A percentile compares a stretch with the other conserved stretches of the same genome.
Evolutionary conservation across 1,284 basidiomycete genomes (phyloP).

Genomic region (Irpex rosettiformis): DNA sequence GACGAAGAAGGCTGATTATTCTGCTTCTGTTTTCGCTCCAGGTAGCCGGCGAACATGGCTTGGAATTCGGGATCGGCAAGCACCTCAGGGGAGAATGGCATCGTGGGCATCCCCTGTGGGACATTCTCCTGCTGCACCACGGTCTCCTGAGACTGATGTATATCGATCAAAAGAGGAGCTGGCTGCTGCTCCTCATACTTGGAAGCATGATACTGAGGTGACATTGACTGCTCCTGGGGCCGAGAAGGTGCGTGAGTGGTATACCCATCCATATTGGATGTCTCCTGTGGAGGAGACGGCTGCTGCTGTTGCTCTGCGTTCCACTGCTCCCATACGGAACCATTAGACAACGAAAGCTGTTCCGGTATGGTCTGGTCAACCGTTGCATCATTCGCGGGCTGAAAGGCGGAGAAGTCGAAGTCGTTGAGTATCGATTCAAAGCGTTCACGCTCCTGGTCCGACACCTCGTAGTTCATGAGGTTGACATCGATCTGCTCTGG

Average conservation of each 20-base stretch:
- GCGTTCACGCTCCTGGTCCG: neutral
- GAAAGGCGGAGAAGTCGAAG: neutral
- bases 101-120: neutral
- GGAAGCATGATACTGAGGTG: neutral
- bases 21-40: neutral
- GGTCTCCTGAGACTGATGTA: neutral
- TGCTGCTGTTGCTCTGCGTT: neutral
- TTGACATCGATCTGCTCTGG: constrained; percentile 3
- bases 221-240: neutral
- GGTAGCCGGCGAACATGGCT: neutral
- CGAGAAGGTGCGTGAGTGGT: neutral
- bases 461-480: neutral
- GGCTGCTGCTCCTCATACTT: neutral
- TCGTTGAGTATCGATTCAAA: neutral
- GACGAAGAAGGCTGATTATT: neutral
- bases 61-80: constrained; percentile 1
- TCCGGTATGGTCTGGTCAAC: neutral
- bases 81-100: neutral
- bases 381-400: neutral
- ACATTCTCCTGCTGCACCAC: neutral
- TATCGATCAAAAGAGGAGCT: neutral
- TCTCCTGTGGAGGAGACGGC: neutral
- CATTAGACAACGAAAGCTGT: neutral
- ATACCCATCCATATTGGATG: neutral
- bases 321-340: neutral